Evolutionary conservation across 352 stramenopile species (phyloP).

Genomic region (Phytophthora fragariaefolia): DNA sequence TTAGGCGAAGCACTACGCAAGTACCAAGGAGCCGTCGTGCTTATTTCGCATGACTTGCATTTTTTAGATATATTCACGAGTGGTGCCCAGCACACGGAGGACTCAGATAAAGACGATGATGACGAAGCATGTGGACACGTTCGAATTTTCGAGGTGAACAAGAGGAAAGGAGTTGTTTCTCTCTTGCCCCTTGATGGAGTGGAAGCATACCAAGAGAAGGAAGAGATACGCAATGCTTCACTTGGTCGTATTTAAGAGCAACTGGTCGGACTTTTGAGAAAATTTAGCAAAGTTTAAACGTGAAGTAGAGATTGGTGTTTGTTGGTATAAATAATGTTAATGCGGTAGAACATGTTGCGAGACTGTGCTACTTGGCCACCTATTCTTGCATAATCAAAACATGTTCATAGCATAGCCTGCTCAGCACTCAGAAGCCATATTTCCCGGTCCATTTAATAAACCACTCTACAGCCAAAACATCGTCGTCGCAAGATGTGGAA

Average conservation of each 20-base stretch:
- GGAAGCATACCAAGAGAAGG: conserved; percentile 48
- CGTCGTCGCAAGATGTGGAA: not conserved
- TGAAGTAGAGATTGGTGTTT: no score
- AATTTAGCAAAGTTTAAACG: no score
- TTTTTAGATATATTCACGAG: conserved; percentile 62
- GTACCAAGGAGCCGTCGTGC: conserved; percentile 60
- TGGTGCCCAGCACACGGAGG: conserved; percentile 11
- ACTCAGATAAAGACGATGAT: conserved; percentile 21
- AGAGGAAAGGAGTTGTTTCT: conserved; percentile 54
- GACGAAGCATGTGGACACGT: conserved; percentile 17
- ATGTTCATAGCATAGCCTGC: no score
- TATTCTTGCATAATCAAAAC: no score
- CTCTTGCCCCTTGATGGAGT: conserved; percentile 40
- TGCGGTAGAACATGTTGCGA: no score
- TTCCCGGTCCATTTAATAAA: no score
- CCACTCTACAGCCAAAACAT: no score
- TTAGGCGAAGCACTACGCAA: conserved; percentile 61
- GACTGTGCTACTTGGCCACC: no score
- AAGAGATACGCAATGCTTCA: conserved; percentile 54
- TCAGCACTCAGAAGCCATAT: no score
- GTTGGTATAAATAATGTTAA: no score
- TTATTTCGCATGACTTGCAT: conserved; percentile 74
- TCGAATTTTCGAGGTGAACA: conserved; percentile 58
- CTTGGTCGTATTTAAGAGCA: conserved; percentile 41
- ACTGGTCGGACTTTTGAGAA: not conserved